phyloP scores from a whole-genome alignment of 2,329 filamentous ascomycete species.

The Rhynchosporium secalis region DNA sequence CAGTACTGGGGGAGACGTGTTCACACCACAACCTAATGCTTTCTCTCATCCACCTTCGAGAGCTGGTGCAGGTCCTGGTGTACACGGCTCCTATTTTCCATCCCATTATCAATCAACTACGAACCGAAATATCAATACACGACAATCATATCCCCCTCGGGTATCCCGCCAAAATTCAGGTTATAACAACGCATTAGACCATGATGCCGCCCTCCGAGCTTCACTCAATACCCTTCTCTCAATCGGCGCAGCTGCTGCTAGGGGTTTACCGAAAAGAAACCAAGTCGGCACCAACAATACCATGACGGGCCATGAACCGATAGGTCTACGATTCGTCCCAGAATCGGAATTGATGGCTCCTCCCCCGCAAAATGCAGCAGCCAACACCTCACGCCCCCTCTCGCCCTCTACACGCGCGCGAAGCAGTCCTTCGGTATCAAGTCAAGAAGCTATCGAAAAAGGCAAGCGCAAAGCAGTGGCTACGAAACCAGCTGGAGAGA shows the following conservation, averaged over 20 bases:
- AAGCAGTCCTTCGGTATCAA: slow-evolving; percentile 32
- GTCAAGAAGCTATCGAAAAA: slow-evolving; percentile 44
- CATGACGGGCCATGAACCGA: slow-evolving; percentile 36
- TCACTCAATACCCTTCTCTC: slow-evolving; percentile 94
- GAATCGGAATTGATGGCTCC: slow-evolving; percentile 57
- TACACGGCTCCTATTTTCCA: slow-evolving; percentile 37
- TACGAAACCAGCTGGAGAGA: slow-evolving; percentile 28
- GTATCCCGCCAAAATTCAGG: slow-evolving; percentile 47
- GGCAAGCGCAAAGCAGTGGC: slow-evolving; percentile 49
- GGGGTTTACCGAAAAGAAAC: slow-evolving; percentile 69
- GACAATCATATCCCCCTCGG: slow-evolving; percentile 38
- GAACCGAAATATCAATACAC: slow-evolving; percentile 27
- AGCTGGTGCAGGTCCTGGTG: slow-evolving; percentile 40
- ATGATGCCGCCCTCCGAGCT: slow-evolving; percentile 88
- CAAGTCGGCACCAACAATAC: slow-evolving; percentile 29
- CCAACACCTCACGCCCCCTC: slow-evolving; percentile 35
- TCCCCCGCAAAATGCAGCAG: slow-evolving; percentile 30
- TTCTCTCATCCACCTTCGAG: slow-evolving; percentile 77
- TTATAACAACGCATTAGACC: slow-evolving; percentile 76
- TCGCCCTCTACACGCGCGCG: slow-evolving; percentile 31
- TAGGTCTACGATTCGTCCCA: slow-evolving; percentile 59
- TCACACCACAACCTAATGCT: slow-evolving; percentile 87
- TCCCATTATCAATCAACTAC: slow-evolving; percentile 23
- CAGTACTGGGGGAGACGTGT: slow-evolving; percentile 51
- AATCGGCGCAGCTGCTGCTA: slow-evolving; percentile 88